Evolutionary conservation across 1,284 basidiomycete species (phyloP), one percentile per base, ranked within the genome.

Genomic region (Coniophora puteana): DNA sequence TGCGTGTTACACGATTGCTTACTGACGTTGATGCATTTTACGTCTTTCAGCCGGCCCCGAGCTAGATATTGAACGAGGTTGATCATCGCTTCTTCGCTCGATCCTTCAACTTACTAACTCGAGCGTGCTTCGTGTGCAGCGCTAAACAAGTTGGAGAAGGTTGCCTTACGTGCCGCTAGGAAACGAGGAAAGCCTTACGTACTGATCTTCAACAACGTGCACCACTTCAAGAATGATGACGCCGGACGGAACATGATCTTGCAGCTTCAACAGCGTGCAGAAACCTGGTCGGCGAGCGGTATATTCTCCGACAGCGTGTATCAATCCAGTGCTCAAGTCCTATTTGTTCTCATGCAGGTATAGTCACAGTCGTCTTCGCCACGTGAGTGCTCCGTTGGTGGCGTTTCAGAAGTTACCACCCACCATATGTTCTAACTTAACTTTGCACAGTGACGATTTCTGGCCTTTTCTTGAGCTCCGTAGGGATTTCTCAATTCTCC

Each of bases 111-210:
- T 51, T 25, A 31, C 22, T 12, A 10, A 30, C 26, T 36, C 29
- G 28, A 36, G 36, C 31, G 18, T 37, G 27, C 35, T 24, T 38
- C 2, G n/a, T 36, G 21, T 45, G 4, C 37, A 80, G 85, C 85
- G 1, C 58, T 91, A 64, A 89, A 85, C 57, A 93, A 93, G 56
- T 70, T 90, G 2, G 89, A 92, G 58, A 93, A 93, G 57, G 89
- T 93, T 17, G 90, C 89, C 0, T 67, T 94, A 37, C 67, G 72
- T 34, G 76, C 71, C 53, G 69, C 81, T 27, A 64, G 67, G 33
- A 65, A 68, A 49, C 74, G 72, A 4, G 73, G 79, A 1, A 73
- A 78, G 37, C 88, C 90, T 0, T 67, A 92, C 4, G 81, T 93
- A 1, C 63, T 93, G 27, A 78, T 91, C 31, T 69, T 93, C 53